phyloP scores from a whole-genome alignment of 352 stramenopile genomes.

The Phytophthora pluvialis region DNA sequence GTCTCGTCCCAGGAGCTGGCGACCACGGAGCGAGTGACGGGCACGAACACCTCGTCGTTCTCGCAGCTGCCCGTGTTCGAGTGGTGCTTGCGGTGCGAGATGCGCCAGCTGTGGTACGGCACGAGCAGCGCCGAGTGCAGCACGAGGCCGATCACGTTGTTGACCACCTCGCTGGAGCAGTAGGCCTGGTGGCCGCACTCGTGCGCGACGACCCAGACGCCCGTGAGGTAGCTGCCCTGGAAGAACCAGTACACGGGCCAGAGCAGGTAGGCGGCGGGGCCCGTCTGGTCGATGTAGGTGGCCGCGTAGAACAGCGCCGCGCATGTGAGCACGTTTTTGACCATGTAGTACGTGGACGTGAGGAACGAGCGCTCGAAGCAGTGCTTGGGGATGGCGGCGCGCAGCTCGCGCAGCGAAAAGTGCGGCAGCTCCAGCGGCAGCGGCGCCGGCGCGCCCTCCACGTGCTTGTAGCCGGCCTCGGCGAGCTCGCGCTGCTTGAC shows the following conservation, averaged over 20 bases:
- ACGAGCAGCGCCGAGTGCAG: conserved; percentile 97
- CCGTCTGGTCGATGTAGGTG: conserved; percentile 62
- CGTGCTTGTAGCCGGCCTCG: conserved; percentile 71
- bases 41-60: conserved; percentile 98
- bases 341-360: conserved; percentile 92
- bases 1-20: conserved; percentile 67
- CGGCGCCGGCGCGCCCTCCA: conserved; percentile 75
- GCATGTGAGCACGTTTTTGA: conserved; percentile 92
- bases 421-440: conserved; percentile 84
- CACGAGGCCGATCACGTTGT: conserved; percentile 96
- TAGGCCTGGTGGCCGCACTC: conserved; percentile 98
- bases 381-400: conserved; percentile 93
- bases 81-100: conserved; percentile 96
- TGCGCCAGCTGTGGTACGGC: conserved; percentile 98
- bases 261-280: conserved; percentile 62
- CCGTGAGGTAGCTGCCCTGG: conserved; percentile 97
- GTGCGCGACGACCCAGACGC: conserved; percentile 97
- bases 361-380: conserved; percentile 97
- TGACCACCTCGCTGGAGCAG: conserved; percentile 93
- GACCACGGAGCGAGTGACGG: conserved; percentile 81
- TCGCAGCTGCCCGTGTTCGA: conserved; percentile 95
- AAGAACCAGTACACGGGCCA: conserved; percentile 98
- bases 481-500: conserved; percentile 60
- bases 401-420: conserved; percentile 91
- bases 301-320: conserved; percentile 90